Conservation (phyloP, 495 filamentous ascomycete genomes). For the Penicillium soppii region DNA sequence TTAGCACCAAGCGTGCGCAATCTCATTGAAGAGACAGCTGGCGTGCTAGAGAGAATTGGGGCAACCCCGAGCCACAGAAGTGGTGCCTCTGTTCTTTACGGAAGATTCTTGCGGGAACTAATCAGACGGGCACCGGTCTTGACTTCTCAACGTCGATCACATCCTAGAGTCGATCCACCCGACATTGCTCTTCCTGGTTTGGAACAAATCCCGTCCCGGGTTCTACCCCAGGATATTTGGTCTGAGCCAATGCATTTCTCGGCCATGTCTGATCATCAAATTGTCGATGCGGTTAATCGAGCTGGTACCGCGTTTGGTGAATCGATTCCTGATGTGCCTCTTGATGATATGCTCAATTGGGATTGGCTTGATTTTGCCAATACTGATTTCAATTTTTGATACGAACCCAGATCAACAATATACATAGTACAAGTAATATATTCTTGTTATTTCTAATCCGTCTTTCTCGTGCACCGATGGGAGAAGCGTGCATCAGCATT, state of each 20-base stretch:
- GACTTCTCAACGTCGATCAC: conserved; percentile 6
- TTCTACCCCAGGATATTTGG: conserved; percentile 37
- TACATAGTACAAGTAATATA: no score
- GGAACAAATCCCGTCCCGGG: conserved; percentile 7
- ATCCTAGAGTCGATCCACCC: conserved; percentile 5
- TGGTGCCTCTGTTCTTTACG: conserved; percentile 61
- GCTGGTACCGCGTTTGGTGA: conserved; percentile 56
- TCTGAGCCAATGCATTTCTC: conserved; percentile 61
- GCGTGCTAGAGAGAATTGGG: conserved; percentile 67
- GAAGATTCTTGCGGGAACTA: conserved; percentile 59
- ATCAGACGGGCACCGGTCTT: conserved; percentile 40
- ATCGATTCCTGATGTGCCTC: conserved; percentile 50
- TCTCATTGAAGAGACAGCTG: conserved; percentile 67
- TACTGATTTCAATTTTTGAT: conserved; percentile 36
- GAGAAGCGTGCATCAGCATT: no score
- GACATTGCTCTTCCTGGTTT: conserved; percentile 15
- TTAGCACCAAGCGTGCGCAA: conserved; percentile 66
- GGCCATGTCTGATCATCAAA: conserved; percentile 65
- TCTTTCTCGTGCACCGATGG: no score
- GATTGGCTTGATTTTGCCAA: conserved; percentile 63
- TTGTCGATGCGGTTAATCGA: conserved; percentile 60
- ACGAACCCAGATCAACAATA: no score
- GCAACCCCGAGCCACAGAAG: conserved; percentile 61
- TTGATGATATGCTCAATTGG: conserved; percentile 55
- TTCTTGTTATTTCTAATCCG: no score